phyloP scores from a whole-genome alignment of 2,329 filamentous ascomycete species.

The Phyllosticta citribraziliensis region DNA sequence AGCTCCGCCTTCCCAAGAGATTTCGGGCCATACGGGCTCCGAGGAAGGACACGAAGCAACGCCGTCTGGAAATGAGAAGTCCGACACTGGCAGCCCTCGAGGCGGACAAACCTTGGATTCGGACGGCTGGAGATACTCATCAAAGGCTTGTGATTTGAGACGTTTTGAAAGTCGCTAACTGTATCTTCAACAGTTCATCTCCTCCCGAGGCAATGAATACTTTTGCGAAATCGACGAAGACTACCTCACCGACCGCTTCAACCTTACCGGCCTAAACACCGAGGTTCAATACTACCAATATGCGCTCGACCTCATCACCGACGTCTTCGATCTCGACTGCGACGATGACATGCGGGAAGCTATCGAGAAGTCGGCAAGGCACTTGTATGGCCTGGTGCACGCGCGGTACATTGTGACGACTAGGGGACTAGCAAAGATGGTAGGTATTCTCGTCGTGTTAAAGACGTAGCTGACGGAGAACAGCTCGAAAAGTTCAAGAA shows the following conservation, averaged over 20 bases:
- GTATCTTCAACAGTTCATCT: constrained; percentile 73
- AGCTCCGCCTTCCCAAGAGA: too few relatives aligned
- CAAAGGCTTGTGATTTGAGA: neutral
- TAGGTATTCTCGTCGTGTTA: constrained; percentile 33
- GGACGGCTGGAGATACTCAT: neutral
- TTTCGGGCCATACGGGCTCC: too few relatives aligned
- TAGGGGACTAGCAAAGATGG: constrained; percentile 90
- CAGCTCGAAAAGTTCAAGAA: constrained; percentile 99
- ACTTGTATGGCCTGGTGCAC: constrained; percentile 92
- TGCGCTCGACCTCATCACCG: constrained; percentile 91
- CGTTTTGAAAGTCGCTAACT: neutral
- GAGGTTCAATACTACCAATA: constrained; percentile 99
- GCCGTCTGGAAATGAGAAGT: too few relatives aligned
- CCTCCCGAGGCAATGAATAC: constrained; percentile 94
- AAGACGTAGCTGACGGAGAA: neutral
- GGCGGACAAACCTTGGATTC: too few relatives aligned
- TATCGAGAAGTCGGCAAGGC: constrained; percentile 92
- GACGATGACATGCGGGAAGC: constrained; percentile 97
- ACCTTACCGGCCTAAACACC: constrained; percentile 90
- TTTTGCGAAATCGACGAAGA: constrained; percentile 99
- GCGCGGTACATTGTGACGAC: constrained; percentile 96
- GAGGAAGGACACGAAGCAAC: too few relatives aligned
- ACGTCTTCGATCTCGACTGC: constrained; percentile 97
- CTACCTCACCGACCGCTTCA: constrained; percentile 96
- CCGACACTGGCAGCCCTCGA: too few relatives aligned